phyloP scores from a whole-genome alignment of 1,284 basidiomycete genomes.

The Rhodotorula sp. region DNA sequence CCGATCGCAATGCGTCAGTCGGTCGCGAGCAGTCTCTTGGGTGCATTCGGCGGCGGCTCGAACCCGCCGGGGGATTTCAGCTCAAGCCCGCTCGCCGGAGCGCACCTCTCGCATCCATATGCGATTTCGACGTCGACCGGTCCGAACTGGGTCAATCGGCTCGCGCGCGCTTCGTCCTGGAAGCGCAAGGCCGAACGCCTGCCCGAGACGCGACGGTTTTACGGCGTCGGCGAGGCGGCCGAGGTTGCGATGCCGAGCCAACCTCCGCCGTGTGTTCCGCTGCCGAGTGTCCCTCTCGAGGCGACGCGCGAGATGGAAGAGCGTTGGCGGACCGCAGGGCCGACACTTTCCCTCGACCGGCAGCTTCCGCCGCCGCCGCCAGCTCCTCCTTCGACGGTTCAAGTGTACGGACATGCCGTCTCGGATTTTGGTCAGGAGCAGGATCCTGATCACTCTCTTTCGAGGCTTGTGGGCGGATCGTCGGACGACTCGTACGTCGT shows the following conservation, averaged over 20 bases:
- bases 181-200: constrained; percentile 18
- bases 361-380: background rate
- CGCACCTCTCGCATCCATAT: constrained; percentile 2
- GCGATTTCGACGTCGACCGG: too few species aligned
- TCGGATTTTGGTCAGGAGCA: background rate
- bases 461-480: background rate
- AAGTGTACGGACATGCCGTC: background rate
- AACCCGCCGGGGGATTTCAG: background rate
- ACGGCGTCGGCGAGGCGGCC: constrained; percentile 2
- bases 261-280: constrained; percentile 13
- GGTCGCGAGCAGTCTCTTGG: background rate
- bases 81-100: background rate
- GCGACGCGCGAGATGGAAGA: constrained; percentile 23
- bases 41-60: background rate
- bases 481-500: background rate
- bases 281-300: constrained; percentile 11
- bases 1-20: background rate
- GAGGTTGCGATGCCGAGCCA: background rate
- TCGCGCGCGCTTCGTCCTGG: constrained; percentile 25
- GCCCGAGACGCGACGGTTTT: constrained; percentile 15
- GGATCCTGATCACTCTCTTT: background rate
- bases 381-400: background rate
- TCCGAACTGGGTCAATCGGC: constrained; percentile 8
- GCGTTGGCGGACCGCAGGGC: constrained; percentile 8
- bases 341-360: background rate